Conservation (phyloP, 306 rosid genomes). For the Gastrolobium villosum region DNA sequence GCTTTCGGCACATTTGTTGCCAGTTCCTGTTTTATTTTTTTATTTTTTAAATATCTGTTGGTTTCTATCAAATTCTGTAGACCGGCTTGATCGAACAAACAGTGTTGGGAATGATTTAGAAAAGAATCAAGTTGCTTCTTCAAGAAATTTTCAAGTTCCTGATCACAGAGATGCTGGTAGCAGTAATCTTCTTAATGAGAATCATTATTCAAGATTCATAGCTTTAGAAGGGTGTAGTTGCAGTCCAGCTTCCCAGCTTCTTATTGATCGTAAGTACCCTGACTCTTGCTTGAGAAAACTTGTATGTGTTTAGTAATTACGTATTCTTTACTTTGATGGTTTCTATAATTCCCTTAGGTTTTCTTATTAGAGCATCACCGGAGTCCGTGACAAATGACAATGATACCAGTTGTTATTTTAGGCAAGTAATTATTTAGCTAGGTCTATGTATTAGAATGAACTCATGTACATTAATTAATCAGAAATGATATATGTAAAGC, state of each 20-base stretch:
- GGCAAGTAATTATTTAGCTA: no score
- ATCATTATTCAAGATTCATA: constrained; percentile 54
- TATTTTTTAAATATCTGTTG: constrained; percentile 31
- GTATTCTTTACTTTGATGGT: background rate
- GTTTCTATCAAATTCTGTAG: constrained; percentile 52
- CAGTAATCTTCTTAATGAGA: constrained; percentile 62
- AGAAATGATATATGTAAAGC: no score
- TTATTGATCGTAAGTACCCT: constrained; percentile 65
- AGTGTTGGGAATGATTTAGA: constrained; percentile 70
- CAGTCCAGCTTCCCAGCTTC: constrained; percentile 71
- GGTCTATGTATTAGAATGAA: no score
- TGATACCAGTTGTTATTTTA: background rate
- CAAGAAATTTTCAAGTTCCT: constrained; percentile 57
- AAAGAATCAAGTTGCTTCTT: constrained; percentile 62
- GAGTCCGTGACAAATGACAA: background rate
- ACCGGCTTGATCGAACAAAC: constrained; percentile 68
- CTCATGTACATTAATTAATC: no score
- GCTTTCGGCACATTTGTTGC: constrained; percentile 24
- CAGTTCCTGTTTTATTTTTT: constrained; percentile 31
- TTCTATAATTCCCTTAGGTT: constrained; percentile 29
- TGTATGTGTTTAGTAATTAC: constrained; percentile 34
- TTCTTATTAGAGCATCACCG: constrained; percentile 29
- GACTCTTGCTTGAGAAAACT: constrained; percentile 18
- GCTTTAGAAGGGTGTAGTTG: constrained; percentile 70
- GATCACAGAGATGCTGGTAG: constrained; percentile 66